Base-by-base conservation (phyloP, 306 rosid genomes). In the Bauhinia variegata region DNA sequence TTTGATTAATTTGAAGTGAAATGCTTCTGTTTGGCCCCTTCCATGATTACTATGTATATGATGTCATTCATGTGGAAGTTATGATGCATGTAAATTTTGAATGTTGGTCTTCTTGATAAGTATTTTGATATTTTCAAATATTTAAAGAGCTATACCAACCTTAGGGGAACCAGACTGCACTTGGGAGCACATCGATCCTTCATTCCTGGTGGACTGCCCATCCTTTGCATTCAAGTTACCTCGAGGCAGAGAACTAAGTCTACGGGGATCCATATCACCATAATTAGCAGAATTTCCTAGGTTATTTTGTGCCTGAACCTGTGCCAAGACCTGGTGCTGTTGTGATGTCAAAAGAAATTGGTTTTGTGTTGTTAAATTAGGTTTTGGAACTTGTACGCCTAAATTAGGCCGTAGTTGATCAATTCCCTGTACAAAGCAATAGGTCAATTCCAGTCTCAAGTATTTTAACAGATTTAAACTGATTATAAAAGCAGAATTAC, bases 221-320 rank as follows among this genome's bases (percentile, higher is more conserved):
- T 92, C 95, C 79, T 92, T 92, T 43, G 86, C 64, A 79, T 62
- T 85, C 68, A 82, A 78, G 71, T 77, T 74, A 71, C 89, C 91
- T 73, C 96, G 80, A 14, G 95, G 81, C 30, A 89, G 66, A 61
- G 87, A 90, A 77, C 86, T 56, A 82, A 91, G 83, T 70, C 97
- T 85, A 55, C 85, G 92, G 41, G 89, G 85, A 81, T 91, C 96
- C 91, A 89, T 80, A 70, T 92, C 96, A 71, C 84, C 76, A 68
- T 82, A 82, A 54, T 61, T 78, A 68, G 79, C 34, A n/a, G 91
- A 82, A 81, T 72, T 75, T 50, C 84, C 84, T 77, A 77, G 80
- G 74, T 60, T 89, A 54, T 85, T 80, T 73, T 83, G 95, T 71
- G 86, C 87, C 75, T 88, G 91, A 60, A 82, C 90, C 65, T 87